Base-by-base conservation (phyloP, 441 rosid genomes). In the Raphanus hybrid region DNA sequence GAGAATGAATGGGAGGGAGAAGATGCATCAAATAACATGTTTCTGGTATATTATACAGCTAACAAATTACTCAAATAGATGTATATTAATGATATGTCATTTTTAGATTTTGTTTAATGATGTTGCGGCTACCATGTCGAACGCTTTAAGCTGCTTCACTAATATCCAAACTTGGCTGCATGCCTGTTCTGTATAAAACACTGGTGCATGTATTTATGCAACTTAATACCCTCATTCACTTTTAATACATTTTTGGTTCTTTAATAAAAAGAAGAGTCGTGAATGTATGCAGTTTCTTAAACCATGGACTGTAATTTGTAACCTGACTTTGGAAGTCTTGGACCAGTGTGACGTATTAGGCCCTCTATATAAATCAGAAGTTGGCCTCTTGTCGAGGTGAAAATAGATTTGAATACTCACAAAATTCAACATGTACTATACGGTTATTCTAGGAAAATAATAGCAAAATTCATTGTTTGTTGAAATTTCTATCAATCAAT, bases 101-200 rank as follows among this genome's bases (percentile, higher is more conserved):
- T 52, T 43, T 14, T 9, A 68, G 35, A 23, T 37, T 41, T 27
- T 58, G 45, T 64, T 63, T 43, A 39, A 61, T 50, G 26, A 18
- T 35, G 41, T 2, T 73, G 70, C 78, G 15, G 15, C 68, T 11
- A 48, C 78, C 82, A 78, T 74, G 78, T 73, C 75, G 18, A 32
- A 64, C 75, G 78, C 67, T 73, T 68, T 73, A 78, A n/a, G 61
- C 75, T 37, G 37, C 64, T 61, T 78, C 64, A 50, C 18, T 29
- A 27, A 37, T 29, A 39, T 73, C 54, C 67, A 73, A 68, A 78
- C 65, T 73, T 74, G 70, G 71, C 65, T 68, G 74, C 82, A 78
- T 78, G 78, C 63, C 70, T 12, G 61, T 50, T 1, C 15, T 20
- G n/a, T 8, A 74, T 54, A 32, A 62, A 62, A 32, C 16, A 74